Evolutionary conservation across 2,329 filamentous ascomycete species (phyloP), one percentile per base, ranked within the genome.

Genomic region (Pestalotiopsis sp.): DNA sequence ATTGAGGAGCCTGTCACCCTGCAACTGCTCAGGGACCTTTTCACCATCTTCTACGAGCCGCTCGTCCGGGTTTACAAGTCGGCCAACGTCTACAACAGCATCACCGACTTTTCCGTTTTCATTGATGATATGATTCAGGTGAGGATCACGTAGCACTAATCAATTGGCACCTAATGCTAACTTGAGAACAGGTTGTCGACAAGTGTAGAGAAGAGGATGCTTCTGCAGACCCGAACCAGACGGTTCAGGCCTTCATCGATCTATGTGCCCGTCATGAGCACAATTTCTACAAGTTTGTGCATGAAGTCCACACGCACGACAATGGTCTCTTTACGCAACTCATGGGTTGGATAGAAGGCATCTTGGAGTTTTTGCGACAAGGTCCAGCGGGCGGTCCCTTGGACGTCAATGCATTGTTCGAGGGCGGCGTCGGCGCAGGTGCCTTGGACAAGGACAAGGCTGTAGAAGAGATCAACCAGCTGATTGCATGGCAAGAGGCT

Each of bases 1-100:
- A 96, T 99, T 66, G 95, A 98, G 81, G 95, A 99, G 83, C 94
- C 96, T 0, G 95, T 95, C n/a, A 98, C 96, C 0, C 86, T 99
- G n/a, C 92, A 97, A 78, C 87, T 99, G 36, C 96, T 99, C 87
- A 90, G 94, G 62, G 96, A 99, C 76, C 87, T 99, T 27, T 98
- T 99, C 80, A 97, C 94, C 41, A 98, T 99, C 78, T 99, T 99
- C 83, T 99, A 99, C 81, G 96, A 99, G 78, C 96, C 96, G 0
- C 90, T 99, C 25, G 94, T 99, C 17, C 89, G 96, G 62, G 96
- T 99, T 0, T 99, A 99, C 86, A 99, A 98, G 82, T 97, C 95
- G 23, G 96, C 96, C 72, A 99, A 98, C 75, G 95, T 99, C 31
- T 98, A 98, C 85, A 96, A 91, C 84, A 97, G 93, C 77, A 95